Conservation (phyloP, 1,284 basidiomycete genomes). For the Pseudozyma tsukubaensis region DNA sequence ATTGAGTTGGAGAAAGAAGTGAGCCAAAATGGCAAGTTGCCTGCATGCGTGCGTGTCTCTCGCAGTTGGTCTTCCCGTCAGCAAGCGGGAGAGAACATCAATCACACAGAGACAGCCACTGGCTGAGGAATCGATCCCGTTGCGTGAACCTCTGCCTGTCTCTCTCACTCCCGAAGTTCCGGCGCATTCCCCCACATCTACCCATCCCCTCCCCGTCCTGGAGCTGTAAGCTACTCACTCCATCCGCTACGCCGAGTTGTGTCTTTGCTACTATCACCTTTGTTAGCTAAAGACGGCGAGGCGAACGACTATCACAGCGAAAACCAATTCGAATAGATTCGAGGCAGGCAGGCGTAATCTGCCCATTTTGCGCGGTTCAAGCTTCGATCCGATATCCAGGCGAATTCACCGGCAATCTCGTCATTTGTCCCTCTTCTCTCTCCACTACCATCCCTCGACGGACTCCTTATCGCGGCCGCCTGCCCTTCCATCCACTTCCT, state of each 20-base stretch:
- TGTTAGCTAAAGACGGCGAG: neutral
- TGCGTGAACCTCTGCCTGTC: neutral
- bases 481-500: neutral
- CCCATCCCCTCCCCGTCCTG: neutral
- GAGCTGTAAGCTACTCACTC: no score
- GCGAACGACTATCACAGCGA: neutral
- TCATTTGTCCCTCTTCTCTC: neutral
- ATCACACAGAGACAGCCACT: no score
- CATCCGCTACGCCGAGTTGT: no score
- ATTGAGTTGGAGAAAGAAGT: neutral
- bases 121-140: neutral
- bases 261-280: no score
- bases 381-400: neutral
- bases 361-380: neutral
- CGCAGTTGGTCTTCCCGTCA: neutral
- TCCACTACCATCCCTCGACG: neutral
- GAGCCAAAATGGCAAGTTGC: neutral
- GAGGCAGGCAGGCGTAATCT: no score
- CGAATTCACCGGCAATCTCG: neutral
- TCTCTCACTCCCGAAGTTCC: slow-evolving; percentile 1
- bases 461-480: neutral
- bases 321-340: neutral
- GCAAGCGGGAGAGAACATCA: neutral
- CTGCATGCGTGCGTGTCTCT: slow-evolving; percentile 1
- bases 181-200: slow-evolving; percentile 1